Base-by-base conservation (phyloP, 1,284 basidiomycete genomes). In the Malassezia cuniculi region DNA sequence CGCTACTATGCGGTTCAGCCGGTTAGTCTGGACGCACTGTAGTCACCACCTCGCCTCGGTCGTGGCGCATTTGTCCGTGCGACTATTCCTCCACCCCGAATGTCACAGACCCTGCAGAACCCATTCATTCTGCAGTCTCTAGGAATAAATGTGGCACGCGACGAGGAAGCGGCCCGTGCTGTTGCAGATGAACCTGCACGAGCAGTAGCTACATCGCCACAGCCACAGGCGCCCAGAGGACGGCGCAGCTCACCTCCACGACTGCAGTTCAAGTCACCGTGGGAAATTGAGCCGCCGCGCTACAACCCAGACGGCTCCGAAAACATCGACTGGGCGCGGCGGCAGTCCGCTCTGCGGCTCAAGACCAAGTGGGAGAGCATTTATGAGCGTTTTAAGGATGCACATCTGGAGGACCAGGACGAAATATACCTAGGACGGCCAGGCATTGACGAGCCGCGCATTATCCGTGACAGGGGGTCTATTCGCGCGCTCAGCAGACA, bases 351-450 rank as follows among this genome's bases (percentile, higher is more conserved):
- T 1, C 47, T 55, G 35, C 51, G 58, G 2, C 58, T 65, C 26
- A 58, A 62, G 16, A 37, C 30, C 31, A 56, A 56, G 20, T 65
- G 61, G 61, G 60, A 65, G 24, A 41, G 44, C 31, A 65, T 65
- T 27, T 59, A 53, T 29, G 54, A 58, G 17, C 50, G 52, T 10
- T 65, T 60, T 49, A 53, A 55, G 15, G 54, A 60, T 29, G 60
- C 61, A 6, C 61, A 65, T 20, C 19, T 65, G 16, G 45, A 55
- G 17, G 50, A 54, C 15, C 60, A 65, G 36, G 59, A 62, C 36
- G 61, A 65, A 41, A 57, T 65, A n/a, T 53, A 57, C 26, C 52
- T 63, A n/a, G 57, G 60, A 11, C 45, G 51, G n/a, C 18, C 30
- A 24, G 27, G 26, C 11, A 36, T 39, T 22, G 52, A 59, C 19